These are phyloP conservation scores for Lactarius quietus DNA, from an alignment of 768 basidiomycete species.

Conservation along the genomic window DNA sequence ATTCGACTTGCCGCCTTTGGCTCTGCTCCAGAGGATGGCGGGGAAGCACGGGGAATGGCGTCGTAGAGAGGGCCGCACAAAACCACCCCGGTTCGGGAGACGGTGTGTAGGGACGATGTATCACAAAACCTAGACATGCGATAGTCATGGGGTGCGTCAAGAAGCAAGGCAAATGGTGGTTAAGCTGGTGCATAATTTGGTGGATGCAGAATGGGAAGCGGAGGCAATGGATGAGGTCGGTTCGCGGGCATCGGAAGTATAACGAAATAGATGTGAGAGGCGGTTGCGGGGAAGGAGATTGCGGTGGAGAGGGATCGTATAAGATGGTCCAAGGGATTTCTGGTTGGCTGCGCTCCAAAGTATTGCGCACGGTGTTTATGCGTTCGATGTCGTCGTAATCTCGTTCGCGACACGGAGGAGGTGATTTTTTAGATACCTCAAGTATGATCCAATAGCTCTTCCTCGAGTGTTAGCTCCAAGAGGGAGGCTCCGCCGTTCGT, in stretches of 20 bases:
- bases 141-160: constrained; percentile 59
- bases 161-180: constrained; percentile 59
- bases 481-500: constrained; percentile 34
- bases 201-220: constrained; percentile 31
- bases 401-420: too few species aligned
- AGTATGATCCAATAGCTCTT: too few species aligned
- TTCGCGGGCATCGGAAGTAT: constrained; percentile 29
- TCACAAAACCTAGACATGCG: too few species aligned
- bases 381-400: too few species aligned
- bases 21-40: constrained; percentile 12
- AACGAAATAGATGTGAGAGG: constrained; percentile 34
- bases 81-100: too few species aligned
- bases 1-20: constrained; percentile 9
- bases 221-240: constrained; percentile 39
- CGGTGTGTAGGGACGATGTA: too few species aligned
- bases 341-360: too few species aligned
- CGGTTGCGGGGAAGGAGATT: constrained; percentile 18
- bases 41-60: constrained; percentile 3
- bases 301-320: too few species aligned
- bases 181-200: constrained; percentile 31
- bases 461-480: constrained; percentile 56
- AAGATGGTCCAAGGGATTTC: too few species aligned
- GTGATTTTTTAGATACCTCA: too few species aligned
- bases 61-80: too few species aligned
- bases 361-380: too few species aligned